Evolutionary conservation across 768 basidiomycete genomes (phyloP).

Genomic region (Termitomyces sp.): DNA sequence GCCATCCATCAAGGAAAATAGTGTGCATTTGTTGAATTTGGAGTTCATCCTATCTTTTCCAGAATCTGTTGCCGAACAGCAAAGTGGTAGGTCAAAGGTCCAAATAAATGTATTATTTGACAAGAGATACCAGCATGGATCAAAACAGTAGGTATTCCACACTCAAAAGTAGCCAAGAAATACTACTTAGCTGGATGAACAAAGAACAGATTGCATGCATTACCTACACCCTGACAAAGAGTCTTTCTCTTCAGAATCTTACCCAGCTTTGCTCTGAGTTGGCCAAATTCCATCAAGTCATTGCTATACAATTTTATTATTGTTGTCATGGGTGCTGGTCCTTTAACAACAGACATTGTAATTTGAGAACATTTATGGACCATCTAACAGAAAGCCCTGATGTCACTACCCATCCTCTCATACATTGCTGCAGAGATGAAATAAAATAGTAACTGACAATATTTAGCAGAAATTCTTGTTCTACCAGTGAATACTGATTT

Average conservation of each 20-base stretch:
- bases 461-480: conserved; percentile 42
- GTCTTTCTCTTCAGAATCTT: conserved; percentile 57
- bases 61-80: conserved; percentile 40
- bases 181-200: conserved; percentile 27
- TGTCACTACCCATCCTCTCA: conserved; percentile 34
- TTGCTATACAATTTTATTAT: conserved; percentile 45
- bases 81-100: conserved; percentile 33
- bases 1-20: conserved; percentile 41
- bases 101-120: conserved; percentile 50
- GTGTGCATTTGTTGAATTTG: conserved; percentile 32
- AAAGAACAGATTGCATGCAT: conserved; percentile 67
- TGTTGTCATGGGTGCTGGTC: conserved; percentile 16
- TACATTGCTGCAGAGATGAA: conserved; percentile 32
- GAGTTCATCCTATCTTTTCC: conserved; percentile 37
- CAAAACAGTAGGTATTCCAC: conserved; percentile 28
- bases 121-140: conserved; percentile 36
- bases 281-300: conserved; percentile 41
- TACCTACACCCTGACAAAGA: conserved; percentile 41
- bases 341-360: conserved; percentile 19
- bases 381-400: conserved; percentile 35
- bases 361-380: conserved; percentile 24
- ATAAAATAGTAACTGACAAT: conserved; percentile 49
- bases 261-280: conserved; percentile 57
- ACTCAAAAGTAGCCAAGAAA: conserved; percentile 42
- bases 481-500: conserved; percentile 39